Evolutionary conservation across 2,329 filamentous ascomycete genomes (phyloP), one percentile per base, ranked within the genome.

Genomic region (Fusarium falciforme): DNA sequence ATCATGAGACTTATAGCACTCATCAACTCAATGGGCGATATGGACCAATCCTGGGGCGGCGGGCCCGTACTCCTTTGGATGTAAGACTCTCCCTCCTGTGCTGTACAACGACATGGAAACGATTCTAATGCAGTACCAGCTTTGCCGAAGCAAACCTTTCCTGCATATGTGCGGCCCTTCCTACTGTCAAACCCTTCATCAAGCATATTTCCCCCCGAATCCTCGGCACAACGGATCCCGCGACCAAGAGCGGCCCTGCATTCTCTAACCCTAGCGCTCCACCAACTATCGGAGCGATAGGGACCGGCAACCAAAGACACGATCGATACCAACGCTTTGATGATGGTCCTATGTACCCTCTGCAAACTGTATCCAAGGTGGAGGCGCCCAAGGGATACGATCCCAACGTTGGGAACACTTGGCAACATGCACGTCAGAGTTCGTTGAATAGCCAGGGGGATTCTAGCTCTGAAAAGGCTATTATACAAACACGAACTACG

Each of bases 121-220:
- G n/a, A 7, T 47, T 22, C 25, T 63, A 3, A 60, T 2, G 5
- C 4, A 36, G 2, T 27, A 5, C 6, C 22, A 74, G 72, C 11
- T 65, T 74, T 16, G 71, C 65, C 2, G 68, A 74, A 22, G 61
- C 68, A 9, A 74, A 74, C 4, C 71, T 74, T 10, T 74, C 72
- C 4, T 68, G 67, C 5, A 74, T 74, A 4, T 74, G 71, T 16
- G 72, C 61, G 3, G 62, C 64, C 4, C 60, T 74, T 0, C 64
- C 72, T 5, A 74, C 71, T 0, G 25, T 74, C n/a, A 68, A 71
- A 2, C 72, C 59, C 1, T 74, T 74, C 12, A 16, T 74, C 29
- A 71, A 63, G 10, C 71, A 74, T n/a, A 42, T 74, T 11, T 71
- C 52, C 1, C 71, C 72, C 20, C 60, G 35, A 17, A 64, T 74